Conservation (phyloP, 768 basidiomycete genomes). For the Suillus sp. region DNA sequence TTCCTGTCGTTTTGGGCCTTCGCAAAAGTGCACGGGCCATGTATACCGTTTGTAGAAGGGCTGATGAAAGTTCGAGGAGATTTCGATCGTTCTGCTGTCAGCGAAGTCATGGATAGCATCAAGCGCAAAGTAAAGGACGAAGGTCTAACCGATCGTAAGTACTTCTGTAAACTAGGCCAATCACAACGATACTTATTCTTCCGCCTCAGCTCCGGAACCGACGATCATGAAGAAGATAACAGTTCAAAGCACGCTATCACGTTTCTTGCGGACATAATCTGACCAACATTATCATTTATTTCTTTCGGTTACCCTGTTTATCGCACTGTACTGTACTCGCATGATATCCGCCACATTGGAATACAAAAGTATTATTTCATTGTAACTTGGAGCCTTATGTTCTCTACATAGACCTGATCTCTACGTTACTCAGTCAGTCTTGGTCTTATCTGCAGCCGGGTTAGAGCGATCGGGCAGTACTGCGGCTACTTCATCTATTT, state of each 20-base stretch:
- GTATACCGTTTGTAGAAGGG: conserved; percentile 87
- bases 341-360: conserved; percentile 4
- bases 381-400: conserved; percentile 4
- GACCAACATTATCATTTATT: background rate
- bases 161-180: background rate
- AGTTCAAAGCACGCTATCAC: conserved; percentile 72
- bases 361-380: conserved; percentile 5
- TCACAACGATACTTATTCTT: conserved; percentile 3
- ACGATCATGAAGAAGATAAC: conserved; percentile 92
- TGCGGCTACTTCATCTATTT: conserved; percentile 87
- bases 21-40: conserved; percentile 91
- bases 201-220: conserved; percentile 65
- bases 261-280: conserved; percentile 59
- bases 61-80: conserved; percentile 89
- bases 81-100: conserved; percentile 83
- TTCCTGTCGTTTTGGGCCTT: conserved; percentile 95
- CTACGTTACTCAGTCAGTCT: conserved; percentile 45
- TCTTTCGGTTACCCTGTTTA: background rate
- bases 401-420: conserved; percentile 20
- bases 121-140: conserved; percentile 94
- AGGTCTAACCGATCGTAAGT: conserved; percentile 77
- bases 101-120: conserved; percentile 92
- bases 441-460: conserved; percentile 42
- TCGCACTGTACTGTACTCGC: background rate
- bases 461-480: conserved; percentile 70